Conservation (phyloP, 257 asterid species). For the Solanum chilense region DNA sequence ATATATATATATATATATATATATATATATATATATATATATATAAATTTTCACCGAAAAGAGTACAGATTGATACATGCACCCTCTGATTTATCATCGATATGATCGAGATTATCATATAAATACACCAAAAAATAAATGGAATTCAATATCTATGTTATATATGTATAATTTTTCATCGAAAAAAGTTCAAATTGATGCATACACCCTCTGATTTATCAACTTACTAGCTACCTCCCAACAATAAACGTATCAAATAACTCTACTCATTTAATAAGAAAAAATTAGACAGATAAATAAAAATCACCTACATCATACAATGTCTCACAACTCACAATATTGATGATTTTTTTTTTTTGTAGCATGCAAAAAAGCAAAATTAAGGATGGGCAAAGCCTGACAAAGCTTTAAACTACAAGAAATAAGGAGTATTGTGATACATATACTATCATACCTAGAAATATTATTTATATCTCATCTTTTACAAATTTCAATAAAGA, state of each 20-base stretch:
- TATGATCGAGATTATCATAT: neutral
- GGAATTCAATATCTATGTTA: neutral
- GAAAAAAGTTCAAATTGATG: rapidly evolving
- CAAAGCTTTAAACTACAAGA: neutral
- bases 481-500: conserved; percentile 32
- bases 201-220: neutral
- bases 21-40: too few species aligned
- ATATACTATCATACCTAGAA: conserved; percentile 3
- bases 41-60: too few species aligned
- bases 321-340: neutral
- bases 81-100: neutral
- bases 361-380: neutral
- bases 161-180: too few species aligned
- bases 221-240: neutral
- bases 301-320: too few species aligned
- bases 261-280: too few species aligned
- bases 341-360: neutral
- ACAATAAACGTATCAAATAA: neutral
- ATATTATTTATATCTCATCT: conserved; percentile 10
- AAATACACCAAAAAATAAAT: neutral
- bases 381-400: neutral
- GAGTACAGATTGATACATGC: too few species aligned
- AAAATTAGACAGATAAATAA: too few species aligned
- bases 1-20: too few species aligned
- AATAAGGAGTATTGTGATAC: conserved; percentile 1